Conservation (phyloP, 805 yeast species). For the Nakazawaea holstii region DNA sequence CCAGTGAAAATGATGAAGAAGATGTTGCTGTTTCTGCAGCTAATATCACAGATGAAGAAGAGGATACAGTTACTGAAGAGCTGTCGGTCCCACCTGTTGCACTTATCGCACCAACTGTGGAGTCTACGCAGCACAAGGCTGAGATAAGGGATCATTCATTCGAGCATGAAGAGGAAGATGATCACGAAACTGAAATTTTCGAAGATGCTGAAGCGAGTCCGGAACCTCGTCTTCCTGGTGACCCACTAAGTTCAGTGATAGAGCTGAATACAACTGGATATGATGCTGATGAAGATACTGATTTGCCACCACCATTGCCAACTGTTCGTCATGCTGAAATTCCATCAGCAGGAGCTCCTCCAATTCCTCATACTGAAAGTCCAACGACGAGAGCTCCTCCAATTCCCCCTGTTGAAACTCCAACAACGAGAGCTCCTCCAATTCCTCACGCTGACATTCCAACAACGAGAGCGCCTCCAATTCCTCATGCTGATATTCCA, state of each 20-base stretch:
- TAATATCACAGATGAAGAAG: constrained; percentile 11
- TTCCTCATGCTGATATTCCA: not conserved
- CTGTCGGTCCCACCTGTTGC: constrained; percentile 5
- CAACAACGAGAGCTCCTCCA: constrained; percentile 1
- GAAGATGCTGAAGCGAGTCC: not conserved
- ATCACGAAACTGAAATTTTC: not conserved
- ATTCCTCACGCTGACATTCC: not conserved
- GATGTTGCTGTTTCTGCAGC: not conserved
- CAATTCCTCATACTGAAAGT: not conserved
- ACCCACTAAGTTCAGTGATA: not conserved
- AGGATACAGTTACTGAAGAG: not conserved
- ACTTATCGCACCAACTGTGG: constrained; percentile 11
- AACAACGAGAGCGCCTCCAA: not conserved
- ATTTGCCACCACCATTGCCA: constrained; percentile 11
- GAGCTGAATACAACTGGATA: constrained; percentile 44
- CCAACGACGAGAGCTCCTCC: not conserved
- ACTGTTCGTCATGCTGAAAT: constrained; percentile 4
- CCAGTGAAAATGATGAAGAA: constrained; percentile 8
- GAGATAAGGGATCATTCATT: not conserved
- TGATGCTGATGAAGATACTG: constrained; percentile 59
- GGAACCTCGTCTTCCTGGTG: constrained; percentile 2
- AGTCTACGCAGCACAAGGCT: not conserved
- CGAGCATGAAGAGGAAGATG: not conserved
- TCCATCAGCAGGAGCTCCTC: constrained; percentile 10
- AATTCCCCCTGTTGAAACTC: not conserved